These are phyloP conservation scores for Diaporthe sp. DNA, from an alignment of 2,329 filamentous ascomycete genomes.

Conservation along the genomic window DNA sequence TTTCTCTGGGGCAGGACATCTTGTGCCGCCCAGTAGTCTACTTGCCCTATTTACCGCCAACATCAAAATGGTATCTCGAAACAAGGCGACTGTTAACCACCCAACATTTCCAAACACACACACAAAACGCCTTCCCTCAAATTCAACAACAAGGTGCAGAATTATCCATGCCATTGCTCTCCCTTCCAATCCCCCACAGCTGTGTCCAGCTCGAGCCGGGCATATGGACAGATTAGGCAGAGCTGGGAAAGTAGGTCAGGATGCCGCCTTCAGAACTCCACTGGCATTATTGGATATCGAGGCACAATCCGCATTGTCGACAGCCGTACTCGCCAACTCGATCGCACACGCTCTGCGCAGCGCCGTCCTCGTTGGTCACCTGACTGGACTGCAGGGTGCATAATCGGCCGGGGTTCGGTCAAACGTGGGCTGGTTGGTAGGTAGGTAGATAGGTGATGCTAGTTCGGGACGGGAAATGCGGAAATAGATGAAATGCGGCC, in stretches of 20 bases:
- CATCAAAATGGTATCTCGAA: constrained; percentile 29
- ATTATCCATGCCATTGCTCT: background rate
- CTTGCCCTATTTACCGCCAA: constrained; percentile 11
- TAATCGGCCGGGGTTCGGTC: constrained; percentile 10
- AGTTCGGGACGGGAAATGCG: constrained; percentile 10
- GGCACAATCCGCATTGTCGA: constrained; percentile 11
- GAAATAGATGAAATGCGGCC: constrained; percentile 8
- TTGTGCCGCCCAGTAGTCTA: background rate
- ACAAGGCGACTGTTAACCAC: background rate
- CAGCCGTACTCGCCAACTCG: constrained; percentile 16
- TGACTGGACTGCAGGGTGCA: constrained; percentile 1
- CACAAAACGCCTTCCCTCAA: constrained; percentile 15
- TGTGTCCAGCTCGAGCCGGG: constrained; percentile 6
- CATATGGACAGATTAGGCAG: background rate
- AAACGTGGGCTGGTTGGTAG: constrained; percentile 13
- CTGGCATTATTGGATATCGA: constrained; percentile 15
- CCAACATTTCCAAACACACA: constrained; percentile 13
- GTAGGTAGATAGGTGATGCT: constrained; percentile 10
- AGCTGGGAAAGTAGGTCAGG: constrained; percentile 2
- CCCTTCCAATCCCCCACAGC: background rate
- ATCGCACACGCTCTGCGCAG: constrained; percentile 17
- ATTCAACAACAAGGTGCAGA: constrained; percentile 3
- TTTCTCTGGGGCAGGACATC: background rate
- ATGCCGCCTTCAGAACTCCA: constrained; percentile 7
- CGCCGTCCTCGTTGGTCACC: constrained; percentile 21